Conservation (phyloP, 371 early-diverging fungal species). For the Mortierella sp. region DNA sequence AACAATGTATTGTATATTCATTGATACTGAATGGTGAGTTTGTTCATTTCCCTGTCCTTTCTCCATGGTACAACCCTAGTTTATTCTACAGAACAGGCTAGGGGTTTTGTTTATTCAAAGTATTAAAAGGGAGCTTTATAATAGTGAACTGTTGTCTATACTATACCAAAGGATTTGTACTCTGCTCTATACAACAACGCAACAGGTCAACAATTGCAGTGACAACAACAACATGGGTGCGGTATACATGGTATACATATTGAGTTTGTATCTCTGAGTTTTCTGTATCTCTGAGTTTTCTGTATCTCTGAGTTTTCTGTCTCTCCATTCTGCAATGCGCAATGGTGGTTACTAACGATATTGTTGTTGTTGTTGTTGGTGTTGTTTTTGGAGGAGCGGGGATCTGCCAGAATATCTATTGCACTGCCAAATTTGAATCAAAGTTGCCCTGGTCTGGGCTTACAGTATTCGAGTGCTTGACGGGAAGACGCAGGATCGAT, state of each 20-base stretch:
- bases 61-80: conserved; percentile 13
- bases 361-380: neutral
- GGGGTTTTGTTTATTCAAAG: neutral
- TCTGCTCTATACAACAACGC: neutral
- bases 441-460: no score
- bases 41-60: conserved; percentile 15
- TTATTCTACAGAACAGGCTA: conserved; percentile 2
- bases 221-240: neutral
- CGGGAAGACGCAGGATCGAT: conserved; percentile 3
- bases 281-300: no score
- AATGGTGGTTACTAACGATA: neutral
- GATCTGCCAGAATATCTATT: no score
- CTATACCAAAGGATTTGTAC: neutral
- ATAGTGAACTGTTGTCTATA: neutral
- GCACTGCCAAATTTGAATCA: no score
- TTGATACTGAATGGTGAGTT: neutral
- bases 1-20: no score
- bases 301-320: neutral
- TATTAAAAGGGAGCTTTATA: neutral
- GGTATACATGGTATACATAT: neutral
- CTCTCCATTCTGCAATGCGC: neutral
- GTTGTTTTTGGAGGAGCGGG: neutral
- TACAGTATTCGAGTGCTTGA: neutral
- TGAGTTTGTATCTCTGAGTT: neutral
- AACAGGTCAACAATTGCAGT: neutral